Base-by-base conservation (phyloP, 805 yeast genomes). In the Nakazawaea wyomingensis region DNA sequence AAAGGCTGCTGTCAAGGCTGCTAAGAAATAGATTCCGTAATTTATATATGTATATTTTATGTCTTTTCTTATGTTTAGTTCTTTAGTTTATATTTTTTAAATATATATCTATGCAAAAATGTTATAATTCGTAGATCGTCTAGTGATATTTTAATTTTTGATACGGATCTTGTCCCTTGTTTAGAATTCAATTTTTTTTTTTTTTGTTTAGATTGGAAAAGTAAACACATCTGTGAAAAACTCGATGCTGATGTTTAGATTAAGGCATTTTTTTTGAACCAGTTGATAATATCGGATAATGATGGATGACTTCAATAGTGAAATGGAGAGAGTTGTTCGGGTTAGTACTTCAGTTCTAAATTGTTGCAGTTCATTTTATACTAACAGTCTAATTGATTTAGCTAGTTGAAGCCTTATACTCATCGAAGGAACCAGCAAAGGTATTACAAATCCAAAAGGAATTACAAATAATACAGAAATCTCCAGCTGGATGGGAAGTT, bases 1-100 rank as follows among this genome's bases (percentile, higher is more conserved):
- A 89, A 87, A 87, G 88, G 87, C 96, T 71, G 96, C 96, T 71
- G 72, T 71, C 57, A 82, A 82, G 82, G 87, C 87, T 66, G 75
- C 74, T 60, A 80, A 80, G 84, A 80, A 80, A 74, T 80, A 80
- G 76, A 63, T 53, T 49, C 39, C 36, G 46, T 51, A 39, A 19
- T 38, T 28, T 27, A 27, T 34, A 19, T 20, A 6, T 22, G 14
- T 14, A 14, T 24, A 24, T 35, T 35, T 24, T 14, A 13, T 26
- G 30, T 37, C 36, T 35, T 21, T 22, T 11, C 21, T 29, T 49
- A 14, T 26, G 26, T 31, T 22, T 17, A 16, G 10, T 39, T 31
- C 30, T 32, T 33, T 32, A 17, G 19, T 32, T 24, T 28, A 22
- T 38, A 21, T 38, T 19, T 38, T 30, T 27, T n/a, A 22, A 35